Evolutionary conservation across 75 land plant species (phyloP), one percentile per base, ranked within the genome.

Genomic region (Sequoia sempervirens): DNA sequence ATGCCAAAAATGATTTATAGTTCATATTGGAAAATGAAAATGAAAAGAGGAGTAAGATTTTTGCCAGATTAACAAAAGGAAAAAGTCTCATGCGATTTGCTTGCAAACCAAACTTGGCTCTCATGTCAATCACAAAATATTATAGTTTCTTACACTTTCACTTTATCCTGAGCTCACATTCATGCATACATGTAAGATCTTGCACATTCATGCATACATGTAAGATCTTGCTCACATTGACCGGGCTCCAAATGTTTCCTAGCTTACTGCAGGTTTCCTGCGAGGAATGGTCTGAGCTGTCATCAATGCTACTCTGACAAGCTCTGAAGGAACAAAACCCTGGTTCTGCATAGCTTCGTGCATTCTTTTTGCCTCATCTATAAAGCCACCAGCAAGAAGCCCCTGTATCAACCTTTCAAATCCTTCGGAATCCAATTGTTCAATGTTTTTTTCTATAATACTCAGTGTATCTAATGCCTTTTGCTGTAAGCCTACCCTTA

Each of bases 391-490:
- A 58, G 38, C 82, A 23, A 88, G 40, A 45, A 94, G 89, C 5
- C 88, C 88, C 11, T 66, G 80, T 54, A 94, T 84, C 61, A 92
- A 85, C 85, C 88, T 87, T 73, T 92, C 96, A 86, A 83, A 92
- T 7, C 91, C 93, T 14, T 85, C 78, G 0, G 45, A 83, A 17
- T 73, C 83, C 83, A 94, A 64, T 68, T 76, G 32, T 56, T 90
- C 90, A 52, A 86, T 85, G 84, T 87, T 88, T 2, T 82, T 83
- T 68, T 91, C 88, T 74, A 94, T 32, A 78, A 87, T 84, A 2
- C 83, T 81, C 23, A 94, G 79, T 5, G 87, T 86, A 76, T 89
- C 83, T 72, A 84, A 85, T 36, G 93, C 89, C 78, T 94, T 94
- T 82, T 91, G 86, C 64, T 88, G 85, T 40, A 82, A 12, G 2